Evolutionary conservation across 257 asterid species (phyloP).

Genomic region (Plantago ovata): DNA sequence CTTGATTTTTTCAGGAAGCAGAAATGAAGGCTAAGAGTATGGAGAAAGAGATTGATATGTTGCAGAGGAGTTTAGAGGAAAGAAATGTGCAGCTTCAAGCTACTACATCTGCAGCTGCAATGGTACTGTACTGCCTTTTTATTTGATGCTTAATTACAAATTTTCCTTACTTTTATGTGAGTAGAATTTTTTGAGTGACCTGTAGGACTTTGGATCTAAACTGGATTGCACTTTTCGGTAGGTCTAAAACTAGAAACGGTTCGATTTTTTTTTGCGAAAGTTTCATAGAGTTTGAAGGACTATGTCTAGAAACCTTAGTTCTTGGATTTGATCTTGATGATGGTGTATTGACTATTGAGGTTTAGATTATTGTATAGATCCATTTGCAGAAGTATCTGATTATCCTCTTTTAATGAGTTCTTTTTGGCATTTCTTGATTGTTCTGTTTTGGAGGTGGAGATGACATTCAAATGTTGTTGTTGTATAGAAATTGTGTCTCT

Average conservation of each 20-base stretch:
- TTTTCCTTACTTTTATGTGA: not conserved
- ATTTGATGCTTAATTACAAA: not conserved
- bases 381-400: constrained; percentile 30
- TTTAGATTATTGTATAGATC: constrained; percentile 21
- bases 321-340: constrained; percentile 7
- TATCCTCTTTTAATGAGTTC: constrained; percentile 29
- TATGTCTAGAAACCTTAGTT: not conserved
- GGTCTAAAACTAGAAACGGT: too few relatives aligned
- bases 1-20: constrained; percentile 46
- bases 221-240: constrained; percentile 1
- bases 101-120: constrained; percentile 50
- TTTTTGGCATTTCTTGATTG: constrained; percentile 58
- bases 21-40: constrained; percentile 65
- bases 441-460: constrained; percentile 34
- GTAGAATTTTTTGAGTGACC: not conserved
- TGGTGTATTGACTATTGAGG: constrained; percentile 9
- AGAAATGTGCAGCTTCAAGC: constrained; percentile 54
- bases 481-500: constrained; percentile 34
- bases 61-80: constrained; percentile 62
- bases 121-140: constrained; percentile 32
- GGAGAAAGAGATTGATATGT: constrained; percentile 52
- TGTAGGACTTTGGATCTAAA: not conserved
- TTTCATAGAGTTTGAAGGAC: constrained; percentile 3
- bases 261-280: not conserved
- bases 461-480: constrained; percentile 22